Evolutionary conservation across 768 basidiomycete genomes (phyloP).

Genomic region (Kwoniella shandongensis): DNA sequence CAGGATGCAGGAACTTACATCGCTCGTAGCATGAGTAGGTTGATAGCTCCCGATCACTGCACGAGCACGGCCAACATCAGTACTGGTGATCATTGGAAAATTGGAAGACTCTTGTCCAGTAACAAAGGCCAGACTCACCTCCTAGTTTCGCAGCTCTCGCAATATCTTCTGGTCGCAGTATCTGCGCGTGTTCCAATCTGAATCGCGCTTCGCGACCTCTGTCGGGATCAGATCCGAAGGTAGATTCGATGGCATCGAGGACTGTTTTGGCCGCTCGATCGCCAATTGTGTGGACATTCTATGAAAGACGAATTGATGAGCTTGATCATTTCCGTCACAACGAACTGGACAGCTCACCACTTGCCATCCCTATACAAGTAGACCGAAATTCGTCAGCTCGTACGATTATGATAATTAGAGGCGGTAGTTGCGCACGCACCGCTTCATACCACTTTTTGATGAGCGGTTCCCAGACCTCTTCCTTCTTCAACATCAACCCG

Average conservation of each 20-base stretch:
- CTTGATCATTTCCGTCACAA: neutral
- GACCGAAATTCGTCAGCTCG: neutral
- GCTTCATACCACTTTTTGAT: slow-evolving; percentile 68
- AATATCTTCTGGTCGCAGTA: slow-evolving; percentile 71
- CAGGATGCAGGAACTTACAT: slow-evolving; percentile 19
- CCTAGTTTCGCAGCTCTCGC: slow-evolving; percentile 69
- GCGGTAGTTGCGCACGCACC: slow-evolving; percentile 36
- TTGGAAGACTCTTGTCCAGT: no score
- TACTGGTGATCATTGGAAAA: neutral
- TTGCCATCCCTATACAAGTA: slow-evolving; percentile 64
- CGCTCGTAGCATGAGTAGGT: slow-evolving; percentile 79
- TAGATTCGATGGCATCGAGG: slow-evolving; percentile 75
- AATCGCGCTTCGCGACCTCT: slow-evolving; percentile 57
- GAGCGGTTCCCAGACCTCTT: slow-evolving; percentile 60
- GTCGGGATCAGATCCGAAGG: slow-evolving; percentile 55
- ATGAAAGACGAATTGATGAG: neutral
- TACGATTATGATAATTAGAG: no score
- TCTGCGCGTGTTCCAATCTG: slow-evolving; percentile 91
- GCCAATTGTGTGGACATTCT: slow-evolving; percentile 68
- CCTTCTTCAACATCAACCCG: slow-evolving; percentile 68
- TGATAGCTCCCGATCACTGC: slow-evolving; percentile 90
- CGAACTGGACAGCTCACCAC: slow-evolving; percentile 64
- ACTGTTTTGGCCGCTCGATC: slow-evolving; percentile 82
- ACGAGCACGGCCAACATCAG: no score
- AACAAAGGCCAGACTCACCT: slow-evolving; percentile 57